Evolutionary conservation across 352 stramenopile species (phyloP).

Genomic region (Globisporangium heterothallicum): DNA sequence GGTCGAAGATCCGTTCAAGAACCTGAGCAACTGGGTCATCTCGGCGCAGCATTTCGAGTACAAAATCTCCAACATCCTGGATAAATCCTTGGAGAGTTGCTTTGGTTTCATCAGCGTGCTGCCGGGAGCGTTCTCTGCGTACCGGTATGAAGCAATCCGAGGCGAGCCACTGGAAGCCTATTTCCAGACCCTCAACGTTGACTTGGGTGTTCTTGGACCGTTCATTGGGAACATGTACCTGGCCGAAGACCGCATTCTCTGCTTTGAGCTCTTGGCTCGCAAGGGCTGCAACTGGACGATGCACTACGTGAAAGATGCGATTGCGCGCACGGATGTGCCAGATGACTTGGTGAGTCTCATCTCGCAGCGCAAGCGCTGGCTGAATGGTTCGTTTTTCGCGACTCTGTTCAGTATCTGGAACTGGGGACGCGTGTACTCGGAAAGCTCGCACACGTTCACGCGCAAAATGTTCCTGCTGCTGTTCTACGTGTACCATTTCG

Average conservation of each 20-base stretch:
- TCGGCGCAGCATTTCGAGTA: slow-evolving; percentile 88
- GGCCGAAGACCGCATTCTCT: slow-evolving; percentile 81
- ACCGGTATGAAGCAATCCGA: slow-evolving; percentile 79
- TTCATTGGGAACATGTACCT: slow-evolving; percentile 89
- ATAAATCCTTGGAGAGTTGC: slow-evolving; percentile 83
- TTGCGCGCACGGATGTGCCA: slow-evolving; percentile 80
- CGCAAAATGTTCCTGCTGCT: slow-evolving; percentile 66
- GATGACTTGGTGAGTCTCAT: slow-evolving; percentile 80
- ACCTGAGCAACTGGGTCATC: slow-evolving; percentile 85
- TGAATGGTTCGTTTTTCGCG: slow-evolving; percentile 85
- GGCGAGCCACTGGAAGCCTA: slow-evolving; percentile 75
- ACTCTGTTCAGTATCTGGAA: slow-evolving; percentile 87
- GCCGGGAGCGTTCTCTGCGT: slow-evolving; percentile 79
- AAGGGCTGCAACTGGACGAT: slow-evolving; percentile 85
- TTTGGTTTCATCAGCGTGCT: slow-evolving; percentile 87
- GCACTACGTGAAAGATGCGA: slow-evolving; percentile 82
- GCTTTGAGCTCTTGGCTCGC: slow-evolving; percentile 77
- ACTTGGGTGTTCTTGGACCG: slow-evolving; percentile 69
- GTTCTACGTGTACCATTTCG: slow-evolving; percentile 77
- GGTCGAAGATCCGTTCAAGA: slow-evolving; percentile 76
- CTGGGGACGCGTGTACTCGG: slow-evolving; percentile 77
- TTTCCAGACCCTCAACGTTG: slow-evolving; percentile 82
- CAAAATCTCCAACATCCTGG: slow-evolving; percentile 86
- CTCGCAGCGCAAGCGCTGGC: slow-evolving; percentile 79
- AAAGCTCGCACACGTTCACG: slow-evolving; percentile 67